These are phyloP conservation scores for Alternaria arbusti DNA, from an alignment of 2,329 filamentous ascomycete genomes.

Conservation along the genomic window DNA sequence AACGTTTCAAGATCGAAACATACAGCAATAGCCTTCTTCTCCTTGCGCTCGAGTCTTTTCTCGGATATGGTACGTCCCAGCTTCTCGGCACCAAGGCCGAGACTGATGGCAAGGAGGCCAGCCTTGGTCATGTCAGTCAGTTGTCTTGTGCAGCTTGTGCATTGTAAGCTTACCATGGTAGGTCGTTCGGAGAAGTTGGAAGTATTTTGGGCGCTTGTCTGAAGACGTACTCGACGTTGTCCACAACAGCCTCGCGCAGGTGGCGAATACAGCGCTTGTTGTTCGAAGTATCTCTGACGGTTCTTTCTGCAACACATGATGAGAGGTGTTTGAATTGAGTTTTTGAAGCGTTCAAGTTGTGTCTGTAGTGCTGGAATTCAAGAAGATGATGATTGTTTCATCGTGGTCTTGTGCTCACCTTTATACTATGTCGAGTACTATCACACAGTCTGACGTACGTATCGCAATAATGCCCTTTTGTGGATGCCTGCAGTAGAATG, in stretches of 20 bases:
- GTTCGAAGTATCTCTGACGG: neutral
- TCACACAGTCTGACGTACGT: neutral
- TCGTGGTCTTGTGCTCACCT: neutral
- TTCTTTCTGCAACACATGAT: conserved; percentile 2
- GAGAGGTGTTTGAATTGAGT: neutral
- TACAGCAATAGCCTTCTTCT: conserved; percentile 31
- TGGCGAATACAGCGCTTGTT: neutral
- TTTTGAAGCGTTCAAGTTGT: neutral
- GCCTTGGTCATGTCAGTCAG: conserved; percentile 20
- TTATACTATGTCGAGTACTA: neutral
- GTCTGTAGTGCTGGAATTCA: neutral
- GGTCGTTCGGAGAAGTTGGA: neutral
- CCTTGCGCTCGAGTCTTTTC: conserved; percentile 30
- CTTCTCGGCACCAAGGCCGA: conserved; percentile 30
- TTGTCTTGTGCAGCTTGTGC: neutral
- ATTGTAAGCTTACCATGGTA: neutral
- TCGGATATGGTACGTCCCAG: conserved; percentile 28
- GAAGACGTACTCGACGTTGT: neutral
- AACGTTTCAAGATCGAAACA: neutral
- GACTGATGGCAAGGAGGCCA: conserved; percentile 24
- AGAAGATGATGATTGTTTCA: neutral
- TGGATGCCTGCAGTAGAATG: neutral
- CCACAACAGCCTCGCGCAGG: conserved; percentile 8
- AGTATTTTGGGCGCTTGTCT: neutral
- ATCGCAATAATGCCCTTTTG: neutral